These are phyloP conservation scores for Dioscorea zingiberensis DNA, from an alignment of 106 monocot species.

Conservation along the genomic window DNA sequence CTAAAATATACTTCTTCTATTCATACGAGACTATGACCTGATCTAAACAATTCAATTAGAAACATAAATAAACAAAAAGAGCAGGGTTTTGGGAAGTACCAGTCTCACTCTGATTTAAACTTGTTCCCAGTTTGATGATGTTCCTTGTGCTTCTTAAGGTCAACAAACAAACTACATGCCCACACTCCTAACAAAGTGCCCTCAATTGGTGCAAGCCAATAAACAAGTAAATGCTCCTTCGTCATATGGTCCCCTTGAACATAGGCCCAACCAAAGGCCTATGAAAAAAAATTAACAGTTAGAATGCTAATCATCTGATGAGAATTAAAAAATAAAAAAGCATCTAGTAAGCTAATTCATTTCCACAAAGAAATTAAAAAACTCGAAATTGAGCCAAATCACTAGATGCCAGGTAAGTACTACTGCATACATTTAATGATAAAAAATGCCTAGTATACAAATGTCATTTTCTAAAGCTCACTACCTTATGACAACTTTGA, in stretches of 20 bases:
- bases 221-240: conserved; percentile 31
- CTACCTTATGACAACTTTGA: too few species aligned
- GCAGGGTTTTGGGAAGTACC: background rate
- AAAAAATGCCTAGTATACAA: too few species aligned
- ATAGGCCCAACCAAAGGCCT: conserved; percentile 44
- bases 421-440: too few species aligned
- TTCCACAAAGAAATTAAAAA: background rate
- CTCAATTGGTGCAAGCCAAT: conserved; percentile 42
- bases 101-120: conserved; percentile 3
- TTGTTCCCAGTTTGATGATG: background rate
- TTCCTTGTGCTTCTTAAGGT: conserved; percentile 6
- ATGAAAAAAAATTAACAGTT: background rate
- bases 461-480: too few species aligned
- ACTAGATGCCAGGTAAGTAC: too few species aligned
- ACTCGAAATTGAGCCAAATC: background rate
- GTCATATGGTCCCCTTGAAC: conserved; percentile 25
- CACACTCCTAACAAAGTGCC: conserved; percentile 21
- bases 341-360: background rate
- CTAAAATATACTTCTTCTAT: too few species aligned
- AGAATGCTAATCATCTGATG: background rate
- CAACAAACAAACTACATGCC: conserved; percentile 11
- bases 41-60: too few species aligned
- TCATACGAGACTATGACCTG: too few species aligned
- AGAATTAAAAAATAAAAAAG: background rate
- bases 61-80: too few species aligned